Conservation (phyloP, 148 eudicot species). For the Spergularia marina region DNA sequence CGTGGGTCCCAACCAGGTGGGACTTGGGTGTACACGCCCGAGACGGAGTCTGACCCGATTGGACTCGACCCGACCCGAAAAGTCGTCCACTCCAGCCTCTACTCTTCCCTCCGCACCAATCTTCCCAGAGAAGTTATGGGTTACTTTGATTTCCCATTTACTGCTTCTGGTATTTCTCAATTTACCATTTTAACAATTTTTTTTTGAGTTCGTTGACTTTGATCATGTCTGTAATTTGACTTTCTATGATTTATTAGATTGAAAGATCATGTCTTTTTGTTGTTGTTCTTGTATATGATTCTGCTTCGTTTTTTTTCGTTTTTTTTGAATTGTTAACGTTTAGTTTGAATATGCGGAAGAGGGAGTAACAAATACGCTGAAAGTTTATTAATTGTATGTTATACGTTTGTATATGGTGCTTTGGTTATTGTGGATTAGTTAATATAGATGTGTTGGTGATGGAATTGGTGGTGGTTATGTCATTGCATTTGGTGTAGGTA, state of each 20-base stretch:
- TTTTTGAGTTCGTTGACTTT: not conserved
- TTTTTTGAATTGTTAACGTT: too few species aligned
- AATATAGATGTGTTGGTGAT: not conserved
- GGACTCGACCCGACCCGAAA: constrained; percentile 54
- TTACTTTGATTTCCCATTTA: constrained; percentile 71
- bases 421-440: too few species aligned
- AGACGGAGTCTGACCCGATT: constrained; percentile 66
- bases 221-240: not conserved
- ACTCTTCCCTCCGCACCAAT: constrained; percentile 77
- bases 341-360: too few species aligned
- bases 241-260: too few species aligned
- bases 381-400: too few species aligned
- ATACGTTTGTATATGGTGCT: too few species aligned
- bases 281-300: too few species aligned
- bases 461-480: not conserved
- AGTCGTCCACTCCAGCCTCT: constrained; percentile 64
- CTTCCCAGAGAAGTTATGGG: constrained; percentile 84
- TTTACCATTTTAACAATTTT: not conserved
- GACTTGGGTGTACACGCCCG: constrained; percentile 64
- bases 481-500: constrained; percentile 20
- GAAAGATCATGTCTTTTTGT: too few species aligned
- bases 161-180: constrained; percentile 25
- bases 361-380: too few species aligned
- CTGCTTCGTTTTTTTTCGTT: too few species aligned
- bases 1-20: constrained; percentile 55